Conservation (phyloP, 208 protist genomes). For the Kentomonas sorsogonicus region DNA sequence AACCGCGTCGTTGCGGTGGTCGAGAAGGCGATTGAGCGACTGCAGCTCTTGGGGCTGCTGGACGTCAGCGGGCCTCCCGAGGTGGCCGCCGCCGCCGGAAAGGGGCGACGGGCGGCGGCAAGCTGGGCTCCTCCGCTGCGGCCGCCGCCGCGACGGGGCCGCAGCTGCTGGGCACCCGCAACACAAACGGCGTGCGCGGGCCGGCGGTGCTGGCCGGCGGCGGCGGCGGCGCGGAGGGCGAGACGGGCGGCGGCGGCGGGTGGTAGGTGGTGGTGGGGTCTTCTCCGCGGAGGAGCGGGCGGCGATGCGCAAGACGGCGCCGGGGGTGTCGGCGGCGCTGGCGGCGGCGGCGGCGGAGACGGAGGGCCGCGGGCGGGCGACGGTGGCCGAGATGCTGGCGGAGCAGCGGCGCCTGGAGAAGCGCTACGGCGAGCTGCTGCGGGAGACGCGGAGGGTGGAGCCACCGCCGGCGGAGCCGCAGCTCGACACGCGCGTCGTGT, state of each 20-base stretch:
- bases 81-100: not conserved
- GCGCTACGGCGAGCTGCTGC: constrained; percentile 80
- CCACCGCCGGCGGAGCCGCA: constrained; percentile 52
- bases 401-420: constrained; percentile 74
- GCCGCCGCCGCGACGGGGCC: not conserved
- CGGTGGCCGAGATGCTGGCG: constrained; percentile 69
- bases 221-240: constrained; percentile 1
- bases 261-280: too few relatives aligned
- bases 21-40: constrained; percentile 84
- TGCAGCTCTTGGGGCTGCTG: constrained; percentile 80
- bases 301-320: constrained; percentile 14
- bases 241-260: constrained; percentile 23
- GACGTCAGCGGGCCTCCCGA: constrained; percentile 36
- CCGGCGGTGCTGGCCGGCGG: constrained; percentile 11
- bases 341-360: constrained; percentile 15
- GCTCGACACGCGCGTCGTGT: constrained; percentile 19
- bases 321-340: constrained; percentile 36
- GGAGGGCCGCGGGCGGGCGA: constrained; percentile 43
- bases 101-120: not conserved
- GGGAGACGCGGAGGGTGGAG: constrained; percentile 32
- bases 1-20: constrained; percentile 80
- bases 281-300: constrained; percentile 22
- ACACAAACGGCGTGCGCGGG: constrained; percentile 10
- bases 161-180: constrained; percentile 2
- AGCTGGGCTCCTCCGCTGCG: not conserved